Evolutionary conservation across 73 alveolate genomes (phyloP).

Genomic region (Paraurostyla sp.): DNA sequence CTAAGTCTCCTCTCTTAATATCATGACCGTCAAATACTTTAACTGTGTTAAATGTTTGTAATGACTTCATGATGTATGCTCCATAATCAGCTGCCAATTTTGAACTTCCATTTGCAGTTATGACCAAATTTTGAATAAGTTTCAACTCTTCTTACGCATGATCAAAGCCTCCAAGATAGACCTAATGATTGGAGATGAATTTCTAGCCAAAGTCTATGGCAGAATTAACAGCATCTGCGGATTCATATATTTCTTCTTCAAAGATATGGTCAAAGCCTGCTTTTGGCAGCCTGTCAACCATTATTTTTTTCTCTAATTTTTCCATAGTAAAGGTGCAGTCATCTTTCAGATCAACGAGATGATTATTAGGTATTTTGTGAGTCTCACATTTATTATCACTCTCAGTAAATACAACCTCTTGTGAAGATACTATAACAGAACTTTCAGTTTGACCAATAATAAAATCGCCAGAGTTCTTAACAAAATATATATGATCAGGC

Average conservation of each 20-base stretch:
- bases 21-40: slow-evolving; percentile 63
- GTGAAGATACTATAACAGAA: slow-evolving; percentile 74
- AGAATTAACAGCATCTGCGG: slow-evolving; percentile 39
- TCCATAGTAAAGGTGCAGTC: slow-evolving; percentile 39
- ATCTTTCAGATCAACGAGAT: slow-evolving; percentile 25
- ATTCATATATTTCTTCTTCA: slow-evolving; percentile 67
- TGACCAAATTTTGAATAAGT: slow-evolving; percentile 2
- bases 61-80: slow-evolving; percentile 65
- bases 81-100: slow-evolving; percentile 68
- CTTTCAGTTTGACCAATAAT: slow-evolving; percentile 51
- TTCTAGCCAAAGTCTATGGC: slow-evolving; percentile 51
- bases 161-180: slow-evolving; percentile 37
- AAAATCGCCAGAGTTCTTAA: slow-evolving; percentile 60
- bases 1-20: slow-evolving; percentile 38
- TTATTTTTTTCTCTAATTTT: slow-evolving; percentile 45
- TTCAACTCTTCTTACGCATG: slow-evolving; percentile 13
- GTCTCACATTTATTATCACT: background rate
- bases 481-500: slow-evolving; percentile 50
- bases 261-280: slow-evolving; percentile 68
- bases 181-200: slow-evolving; percentile 33
- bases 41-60: slow-evolving; percentile 63
- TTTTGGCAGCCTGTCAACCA: slow-evolving; percentile 60
- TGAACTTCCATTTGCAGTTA: slow-evolving; percentile 70
- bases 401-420: slow-evolving; percentile 74
- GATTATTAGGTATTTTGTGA: slow-evolving; percentile 16